Percentiles rank a stretch among this genome's conserved stretches.
phyloP scores from a whole-genome alignment of 2,329 filamentous ascomycete genomes.

The Rugonectria rugulosa region DNA sequence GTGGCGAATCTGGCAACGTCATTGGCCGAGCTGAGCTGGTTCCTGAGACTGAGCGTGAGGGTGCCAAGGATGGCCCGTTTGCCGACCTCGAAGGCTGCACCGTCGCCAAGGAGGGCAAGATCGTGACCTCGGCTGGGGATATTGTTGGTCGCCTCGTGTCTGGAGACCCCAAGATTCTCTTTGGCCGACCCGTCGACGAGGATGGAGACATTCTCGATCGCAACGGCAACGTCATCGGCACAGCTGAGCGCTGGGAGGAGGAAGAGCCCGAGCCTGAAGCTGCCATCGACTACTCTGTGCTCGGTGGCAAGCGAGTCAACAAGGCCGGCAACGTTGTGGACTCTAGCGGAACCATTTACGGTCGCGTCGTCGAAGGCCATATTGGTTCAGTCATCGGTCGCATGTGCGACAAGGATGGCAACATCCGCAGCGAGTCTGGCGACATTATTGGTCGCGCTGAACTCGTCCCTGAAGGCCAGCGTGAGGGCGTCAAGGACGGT shows the following conservation, averaged over 20 bases:
- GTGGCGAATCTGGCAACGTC: constrained; percentile 71
- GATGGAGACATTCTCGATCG: constrained; percentile 75
- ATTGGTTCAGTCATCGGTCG: constrained; percentile 69
- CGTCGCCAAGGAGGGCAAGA: constrained; percentile 77
- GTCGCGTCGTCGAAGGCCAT: constrained; percentile 73
- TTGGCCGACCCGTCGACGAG: constrained; percentile 71
- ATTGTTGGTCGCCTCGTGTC: constrained; percentile 66
- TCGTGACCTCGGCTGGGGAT: not conserved
- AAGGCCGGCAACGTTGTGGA: constrained; percentile 72
- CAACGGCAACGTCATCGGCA: constrained; percentile 71
- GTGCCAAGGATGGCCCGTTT: constrained; percentile 72
- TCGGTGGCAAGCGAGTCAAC: constrained; percentile 76
- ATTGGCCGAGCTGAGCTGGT: constrained; percentile 67
- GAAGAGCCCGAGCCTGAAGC: constrained; percentile 57
- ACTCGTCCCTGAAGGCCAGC: constrained; percentile 72
- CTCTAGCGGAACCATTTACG: constrained; percentile 62
- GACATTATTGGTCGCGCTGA: constrained; percentile 74
- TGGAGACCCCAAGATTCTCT: constrained; percentile 69
- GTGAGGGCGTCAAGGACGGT: constrained; percentile 68
- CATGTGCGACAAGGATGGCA: constrained; percentile 75
- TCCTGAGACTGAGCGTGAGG: constrained; percentile 54
- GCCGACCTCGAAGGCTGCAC: constrained; percentile 73
- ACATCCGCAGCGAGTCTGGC: constrained; percentile 76
- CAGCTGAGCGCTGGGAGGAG: constrained; percentile 72
- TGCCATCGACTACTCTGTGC: constrained; percentile 65